Percentiles rank a stretch among this genome's conserved stretches.
Conservation (phyloP, 345 rosid genomes). For the Alliaria petiolata region DNA sequence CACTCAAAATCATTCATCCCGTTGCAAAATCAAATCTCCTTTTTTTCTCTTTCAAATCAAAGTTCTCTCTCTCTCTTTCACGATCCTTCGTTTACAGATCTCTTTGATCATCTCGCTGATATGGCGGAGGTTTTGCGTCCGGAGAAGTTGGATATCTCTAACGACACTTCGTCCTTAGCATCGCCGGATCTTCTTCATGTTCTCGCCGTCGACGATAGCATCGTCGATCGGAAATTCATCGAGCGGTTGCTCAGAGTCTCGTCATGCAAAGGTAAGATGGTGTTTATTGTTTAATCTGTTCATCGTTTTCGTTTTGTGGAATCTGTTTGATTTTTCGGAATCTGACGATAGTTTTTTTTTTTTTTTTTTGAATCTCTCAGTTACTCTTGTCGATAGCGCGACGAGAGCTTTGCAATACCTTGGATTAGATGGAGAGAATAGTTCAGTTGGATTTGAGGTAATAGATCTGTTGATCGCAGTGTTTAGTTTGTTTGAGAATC, state of each 20-base stretch:
- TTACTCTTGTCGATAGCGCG: conserved; percentile 71
- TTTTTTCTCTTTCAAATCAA: neutral
- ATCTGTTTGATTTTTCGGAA: neutral
- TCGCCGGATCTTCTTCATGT: conserved; percentile 73
- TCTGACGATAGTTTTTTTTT: neutral
- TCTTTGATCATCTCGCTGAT: neutral
- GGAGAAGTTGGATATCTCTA: conserved; percentile 13
- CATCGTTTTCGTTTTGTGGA: neutral
- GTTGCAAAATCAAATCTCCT: neutral
- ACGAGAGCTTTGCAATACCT: conserved; percentile 69
- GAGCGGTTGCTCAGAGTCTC: conserved; percentile 71
- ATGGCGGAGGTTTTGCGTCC: conserved; percentile 37
- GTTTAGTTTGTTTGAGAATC: no score
- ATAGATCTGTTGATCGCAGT: no score
- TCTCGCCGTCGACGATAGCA: conserved; percentile 91
- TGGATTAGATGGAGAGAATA: conserved; percentile 69
- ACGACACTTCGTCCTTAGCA: conserved; percentile 19
- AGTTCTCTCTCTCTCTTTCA: neutral
- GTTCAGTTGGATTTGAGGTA: conserved; percentile 61
- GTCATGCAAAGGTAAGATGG: conserved; percentile 64
- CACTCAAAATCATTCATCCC: neutral
- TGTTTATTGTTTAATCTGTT: no score
- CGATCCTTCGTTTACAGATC: neutral
- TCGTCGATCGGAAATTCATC: conserved; percentile 73
- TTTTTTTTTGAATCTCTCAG: conserved; percentile 34